Base-by-base conservation (phyloP, 2,329 filamentous ascomycete species). In the Diaporthe velutina region DNA sequence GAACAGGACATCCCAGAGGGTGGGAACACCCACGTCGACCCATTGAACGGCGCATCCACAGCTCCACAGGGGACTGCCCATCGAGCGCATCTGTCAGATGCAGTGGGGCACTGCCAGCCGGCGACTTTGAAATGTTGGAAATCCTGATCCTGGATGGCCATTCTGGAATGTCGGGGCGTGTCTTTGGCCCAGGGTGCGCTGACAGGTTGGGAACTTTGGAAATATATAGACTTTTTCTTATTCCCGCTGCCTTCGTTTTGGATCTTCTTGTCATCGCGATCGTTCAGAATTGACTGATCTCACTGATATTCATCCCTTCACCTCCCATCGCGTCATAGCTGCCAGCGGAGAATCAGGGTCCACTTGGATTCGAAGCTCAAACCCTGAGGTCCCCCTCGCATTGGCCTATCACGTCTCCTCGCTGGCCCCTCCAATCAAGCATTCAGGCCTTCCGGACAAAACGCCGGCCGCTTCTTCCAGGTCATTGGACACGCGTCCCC, bases 21-120 rank as follows among this genome's bases (percentile, higher is more conserved):
- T 67, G 42, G 61, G 45, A 28, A 38, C 8, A 40, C n/a, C 64
- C 30, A 67, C 45, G 28, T 40, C 22, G 64, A 50, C 45, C 45
- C 64, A 52, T 40, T 13, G n/a, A 52, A 64, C 17, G n/a, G 40
- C 33, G 57, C 57, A 42, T 28, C 57, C 40, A 45, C 60, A 48
- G 45, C 28, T 28, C 57, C 40, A 45, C 60, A 48, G 45, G 30
- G 61, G 6, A 35, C 28, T 67, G 42, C 45, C 22, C 25, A 42
- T 67, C 30, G 61, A 38, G 45, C 17, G 2, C 22, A 54, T 52
- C 64, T 54, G 64, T 68, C 64, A 68, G 48, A 68, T 54, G 48
- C 22, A 22, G 64, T 54, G 64, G 48, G 64, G 30, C n/a, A 0
- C 45, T 54, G 30, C 48, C 33, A 40, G 64, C 30, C 45, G 22